A percentile compares a stretch with the other conserved stretches of the same genome.
Conservation (phyloP, 2,329 filamentous ascomycete genomes). For the Albophoma yamanashiensis region DNA sequence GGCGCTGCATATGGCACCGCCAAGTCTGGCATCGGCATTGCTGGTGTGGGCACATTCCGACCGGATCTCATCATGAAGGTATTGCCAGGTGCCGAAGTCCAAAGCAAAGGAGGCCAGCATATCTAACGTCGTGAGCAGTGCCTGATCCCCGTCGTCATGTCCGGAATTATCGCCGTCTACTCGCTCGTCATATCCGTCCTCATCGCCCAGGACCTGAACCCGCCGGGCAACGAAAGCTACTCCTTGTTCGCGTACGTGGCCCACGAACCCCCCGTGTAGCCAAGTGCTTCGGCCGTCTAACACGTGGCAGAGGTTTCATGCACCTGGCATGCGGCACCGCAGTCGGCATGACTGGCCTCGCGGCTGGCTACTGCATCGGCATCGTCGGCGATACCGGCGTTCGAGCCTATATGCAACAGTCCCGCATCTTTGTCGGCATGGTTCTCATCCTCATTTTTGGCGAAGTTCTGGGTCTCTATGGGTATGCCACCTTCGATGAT, state of each 20-base stretch:
- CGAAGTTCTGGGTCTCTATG: conserved; percentile 93
- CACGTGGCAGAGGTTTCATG: conserved; percentile 63
- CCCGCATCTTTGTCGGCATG: conserved; percentile 95
- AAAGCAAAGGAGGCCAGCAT: background rate
- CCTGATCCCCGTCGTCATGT: conserved; percentile 89
- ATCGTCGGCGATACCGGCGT: conserved; percentile 92
- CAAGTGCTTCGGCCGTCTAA: conserved; percentile 6
- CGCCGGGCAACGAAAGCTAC: conserved; percentile 56
- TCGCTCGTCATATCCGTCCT: conserved; percentile 93
- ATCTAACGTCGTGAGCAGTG: conserved; percentile 40
- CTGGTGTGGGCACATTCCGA: conserved; percentile 74
- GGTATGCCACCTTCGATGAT: conserved; percentile 44
- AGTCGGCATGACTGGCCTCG: conserved; percentile 84
- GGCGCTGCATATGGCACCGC: conserved; percentile 82
- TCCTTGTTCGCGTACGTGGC: conserved; percentile 67
- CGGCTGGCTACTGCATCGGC: conserved; percentile 93
- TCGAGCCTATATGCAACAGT: conserved; percentile 92
- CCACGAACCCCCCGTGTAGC: background rate
- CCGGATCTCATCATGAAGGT: conserved; percentile 90
- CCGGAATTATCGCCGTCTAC: conserved; percentile 97
- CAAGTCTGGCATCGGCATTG: conserved; percentile 81
- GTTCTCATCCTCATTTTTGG: conserved; percentile 97
- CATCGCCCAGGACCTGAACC: conserved; percentile 80
- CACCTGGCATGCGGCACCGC: conserved; percentile 85
- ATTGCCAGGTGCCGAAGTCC: conserved; percentile 5